Base-by-base conservation (phyloP, 176 grass and related monocot genomes). In the Typha latifolia region DNA sequence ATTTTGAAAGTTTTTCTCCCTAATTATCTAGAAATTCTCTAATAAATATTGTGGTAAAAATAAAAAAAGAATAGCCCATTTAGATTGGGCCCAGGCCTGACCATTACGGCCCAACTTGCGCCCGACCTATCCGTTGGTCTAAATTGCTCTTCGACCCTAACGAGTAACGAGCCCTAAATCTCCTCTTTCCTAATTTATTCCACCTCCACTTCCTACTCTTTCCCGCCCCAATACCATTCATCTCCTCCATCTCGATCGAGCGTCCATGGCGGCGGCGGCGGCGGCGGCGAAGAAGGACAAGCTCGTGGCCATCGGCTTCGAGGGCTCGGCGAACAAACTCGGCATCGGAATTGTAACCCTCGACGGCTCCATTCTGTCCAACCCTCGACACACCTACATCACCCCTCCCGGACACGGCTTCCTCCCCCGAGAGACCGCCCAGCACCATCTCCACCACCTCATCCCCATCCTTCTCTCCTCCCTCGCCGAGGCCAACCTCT, bases 271-370 rank as follows among this genome's bases (percentile, higher is more conserved):
- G 16, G 12, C 59, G 47, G 64, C 74, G 14, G 49, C 67, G 16
- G 12, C 59, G 47, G 64, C 74, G 20, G 74, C 55, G 74, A 79
- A 69, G 47, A 91, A 20, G 14, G 61, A 72, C 61, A 63, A 67
- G 12, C 79, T 74, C 2, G 81, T 97, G 16, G 93, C 93, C 0
- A 29, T 93, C 11, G 94, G 94, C 0, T 69, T 99, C 64, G 94
- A 93, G 70, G 84, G 89, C 2, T 99, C 89, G 31, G 94, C 89
- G 11, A 93, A 99, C 73, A 99, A 99, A 79, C 92, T 97, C 9
- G 83, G 85, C 1, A 84, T 92, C 23, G 94, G 94, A 0, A 73
- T 93, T 53, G 94, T 92, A 19, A 82, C 89, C 26, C 84, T 99
- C 15, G 82, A 87, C 3, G 88, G 94, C 2, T 59, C 80, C 24